Conservation (phyloP, 2,329 filamentous ascomycete genomes). For the Epichloe elymi region DNA sequence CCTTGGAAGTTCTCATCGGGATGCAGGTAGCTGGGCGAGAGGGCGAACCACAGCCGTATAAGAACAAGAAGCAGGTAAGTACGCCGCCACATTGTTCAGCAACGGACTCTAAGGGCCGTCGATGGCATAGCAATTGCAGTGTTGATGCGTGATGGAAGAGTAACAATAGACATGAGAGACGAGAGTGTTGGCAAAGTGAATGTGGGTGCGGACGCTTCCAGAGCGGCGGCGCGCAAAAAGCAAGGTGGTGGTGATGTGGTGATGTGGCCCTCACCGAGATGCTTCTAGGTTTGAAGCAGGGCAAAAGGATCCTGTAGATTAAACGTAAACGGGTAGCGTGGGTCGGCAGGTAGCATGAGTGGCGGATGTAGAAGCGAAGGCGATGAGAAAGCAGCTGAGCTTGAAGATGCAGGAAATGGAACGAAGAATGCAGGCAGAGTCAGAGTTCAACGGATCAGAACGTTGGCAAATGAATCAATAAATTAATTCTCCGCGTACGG, state of each 20-base stretch:
- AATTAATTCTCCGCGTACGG: background rate
- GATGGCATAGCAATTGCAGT: slow-evolving; percentile 16
- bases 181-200: background rate
- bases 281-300: background rate
- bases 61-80: slow-evolving; percentile 74
- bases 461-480: background rate
- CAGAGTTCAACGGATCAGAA: background rate
- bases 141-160: slow-evolving; percentile 6
- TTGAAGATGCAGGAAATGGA: background rate
- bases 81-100: slow-evolving; percentile 68
- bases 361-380: background rate
- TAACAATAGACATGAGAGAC: slow-evolving; percentile 10
- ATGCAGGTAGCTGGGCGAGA: slow-evolving; percentile 92
- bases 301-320: background rate
- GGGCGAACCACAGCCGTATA: slow-evolving; percentile 83
- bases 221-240: slow-evolving; percentile 4
- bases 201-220: slow-evolving; percentile 3
- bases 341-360: background rate
- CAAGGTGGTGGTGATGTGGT: background rate
- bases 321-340: background rate
- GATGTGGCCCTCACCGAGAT: background rate
- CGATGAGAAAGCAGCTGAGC: background rate
- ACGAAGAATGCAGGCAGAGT: background rate
- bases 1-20: slow-evolving; percentile 99
- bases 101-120: slow-evolving; percentile 4